Base-by-base conservation (phyloP, 306 rosid genomes). In the Begonia fuchsioides region DNA sequence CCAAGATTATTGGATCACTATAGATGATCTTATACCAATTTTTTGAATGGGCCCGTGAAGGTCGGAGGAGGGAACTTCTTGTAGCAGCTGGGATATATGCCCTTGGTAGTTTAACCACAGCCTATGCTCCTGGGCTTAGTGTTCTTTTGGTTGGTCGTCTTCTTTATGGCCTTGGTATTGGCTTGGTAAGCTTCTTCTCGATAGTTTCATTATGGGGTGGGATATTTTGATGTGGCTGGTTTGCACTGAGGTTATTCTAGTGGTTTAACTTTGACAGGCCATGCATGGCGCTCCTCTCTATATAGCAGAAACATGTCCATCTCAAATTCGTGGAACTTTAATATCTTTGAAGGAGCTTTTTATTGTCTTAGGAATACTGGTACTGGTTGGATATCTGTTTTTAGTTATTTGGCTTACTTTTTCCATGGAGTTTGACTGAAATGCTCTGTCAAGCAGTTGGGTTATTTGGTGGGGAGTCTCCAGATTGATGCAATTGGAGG, bases 201-300 rank as follows among this genome's bases (percentile, higher is more conserved):
- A 26, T 39, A 45, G 12, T 38, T 38, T 43, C n/a, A n/a, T 32
- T 2, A 12, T 11, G 10, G 38, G 1, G 35, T 15, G 38, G 62
- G 45, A 61, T 19, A 52, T 13, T 44, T n/a, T 11, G 41, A 46
- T 59, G 55, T 16, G 10, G 12, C 40, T 32, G 32, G 26, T 47
- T 9, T 19, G 48, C 39, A 32, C 48, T 56, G 51, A 44, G 35
- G 35, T 8, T 26, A 26, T n/a, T 26, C 35, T 26, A 26, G 35
- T 26, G 8, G 63, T 58, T 68, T 63, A 8, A 6, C 15, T 45
- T 57, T 69, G 51, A 39, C 92, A 90, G 97, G 95, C 97, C 67
- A 90, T 90, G 97, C 94, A 84, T 65, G 95, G 97, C 6, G 97
- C 97, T 76, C 97, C 97, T 26, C 74, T 90, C 56, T 90, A 81